A percentile compares a stretch with the other conserved stretches of the same genome.
Conservation (phyloP, 768 basidiomycete species). For the Boletus huronensis region DNA sequence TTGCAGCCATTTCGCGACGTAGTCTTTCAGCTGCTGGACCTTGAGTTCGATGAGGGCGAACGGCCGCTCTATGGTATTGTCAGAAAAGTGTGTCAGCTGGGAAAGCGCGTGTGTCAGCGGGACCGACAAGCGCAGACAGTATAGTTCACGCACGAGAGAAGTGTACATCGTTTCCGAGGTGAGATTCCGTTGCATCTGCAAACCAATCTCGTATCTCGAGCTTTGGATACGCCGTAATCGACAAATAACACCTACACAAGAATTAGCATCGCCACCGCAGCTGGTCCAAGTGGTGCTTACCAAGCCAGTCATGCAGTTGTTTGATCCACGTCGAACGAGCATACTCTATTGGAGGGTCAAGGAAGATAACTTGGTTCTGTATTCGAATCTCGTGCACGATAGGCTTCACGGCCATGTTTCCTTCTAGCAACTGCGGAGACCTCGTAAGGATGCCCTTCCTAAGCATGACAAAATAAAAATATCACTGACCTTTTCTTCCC, state of each 20-base stretch:
- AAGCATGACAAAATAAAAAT: no score
- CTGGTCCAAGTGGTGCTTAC: slow-evolving; percentile 35
- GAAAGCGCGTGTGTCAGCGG: slow-evolving; percentile 4
- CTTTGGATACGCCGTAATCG: slow-evolving; percentile 85
- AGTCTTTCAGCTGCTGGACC: slow-evolving; percentile 81
- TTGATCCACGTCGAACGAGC: slow-evolving; percentile 87
- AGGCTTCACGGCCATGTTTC: slow-evolving; percentile 73
- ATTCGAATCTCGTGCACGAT: slow-evolving; percentile 96
- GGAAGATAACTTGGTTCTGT: slow-evolving; percentile 97
- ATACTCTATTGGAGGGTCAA: slow-evolving; percentile 96
- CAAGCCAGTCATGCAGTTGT: slow-evolving; percentile 88
- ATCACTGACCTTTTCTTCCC: slow-evolving; percentile 71
- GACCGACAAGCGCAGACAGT: neutral
- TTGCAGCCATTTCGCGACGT: slow-evolving; percentile 97
- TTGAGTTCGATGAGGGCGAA: slow-evolving; percentile 86
- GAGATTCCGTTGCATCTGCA: slow-evolving; percentile 77
- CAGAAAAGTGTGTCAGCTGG: slow-evolving; percentile 72
- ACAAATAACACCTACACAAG: slow-evolving; percentile 71
- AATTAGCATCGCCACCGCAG: neutral
- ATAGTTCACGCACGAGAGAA: slow-evolving; percentile 55
- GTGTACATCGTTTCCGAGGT: slow-evolving; percentile 76
- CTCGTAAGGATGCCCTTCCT: neutral
- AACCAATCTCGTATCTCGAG: slow-evolving; percentile 93
- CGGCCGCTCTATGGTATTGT: slow-evolving; percentile 72
- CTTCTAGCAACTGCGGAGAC: slow-evolving; percentile 57